Evolutionary conservation across 208 protist genomes (phyloP).

Genomic region (Leishmania tropica): DNA sequence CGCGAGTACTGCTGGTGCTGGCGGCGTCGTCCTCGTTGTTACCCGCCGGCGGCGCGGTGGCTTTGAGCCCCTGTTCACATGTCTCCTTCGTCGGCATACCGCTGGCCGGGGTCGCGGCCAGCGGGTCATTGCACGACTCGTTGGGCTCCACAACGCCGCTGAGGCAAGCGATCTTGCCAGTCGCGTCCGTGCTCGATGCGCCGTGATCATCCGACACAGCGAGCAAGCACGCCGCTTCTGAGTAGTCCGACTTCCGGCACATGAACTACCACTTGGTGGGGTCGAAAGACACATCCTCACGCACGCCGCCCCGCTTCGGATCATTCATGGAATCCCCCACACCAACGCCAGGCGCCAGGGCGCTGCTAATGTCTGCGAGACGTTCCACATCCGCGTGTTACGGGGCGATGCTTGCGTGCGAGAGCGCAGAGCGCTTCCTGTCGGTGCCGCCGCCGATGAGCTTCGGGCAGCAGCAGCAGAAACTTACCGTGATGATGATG

Average conservation of each 20-base stretch:
- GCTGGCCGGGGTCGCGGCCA: neutral
- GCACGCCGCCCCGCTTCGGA: neutral
- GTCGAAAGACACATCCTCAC: neutral
- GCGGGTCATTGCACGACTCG: neutral
- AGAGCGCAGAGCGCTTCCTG: neutral
- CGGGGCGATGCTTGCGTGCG: neutral
- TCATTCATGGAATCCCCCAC: neutral
- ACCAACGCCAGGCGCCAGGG: neutral
- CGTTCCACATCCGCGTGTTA: neutral
- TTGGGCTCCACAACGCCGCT: neutral
- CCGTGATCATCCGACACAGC: neutral
- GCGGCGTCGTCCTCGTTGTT: neutral
- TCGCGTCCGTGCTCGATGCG: neutral
- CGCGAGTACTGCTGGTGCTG: neutral
- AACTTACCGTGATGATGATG: constrained; percentile 15
- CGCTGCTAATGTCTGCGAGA: neutral
- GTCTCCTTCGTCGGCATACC: neutral
- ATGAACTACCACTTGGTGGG: neutral
- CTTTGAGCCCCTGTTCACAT: neutral
- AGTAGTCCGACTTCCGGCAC: neutral
- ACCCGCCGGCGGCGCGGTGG: neutral
- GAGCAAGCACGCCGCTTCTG: neutral
- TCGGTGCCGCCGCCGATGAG: neutral
- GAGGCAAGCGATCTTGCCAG: neutral
- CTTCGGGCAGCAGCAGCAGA: constrained; percentile 35